Base-by-base conservation (phyloP, 2,329 filamentous ascomycete species). In the Tolypocladium guangdongense region DNA sequence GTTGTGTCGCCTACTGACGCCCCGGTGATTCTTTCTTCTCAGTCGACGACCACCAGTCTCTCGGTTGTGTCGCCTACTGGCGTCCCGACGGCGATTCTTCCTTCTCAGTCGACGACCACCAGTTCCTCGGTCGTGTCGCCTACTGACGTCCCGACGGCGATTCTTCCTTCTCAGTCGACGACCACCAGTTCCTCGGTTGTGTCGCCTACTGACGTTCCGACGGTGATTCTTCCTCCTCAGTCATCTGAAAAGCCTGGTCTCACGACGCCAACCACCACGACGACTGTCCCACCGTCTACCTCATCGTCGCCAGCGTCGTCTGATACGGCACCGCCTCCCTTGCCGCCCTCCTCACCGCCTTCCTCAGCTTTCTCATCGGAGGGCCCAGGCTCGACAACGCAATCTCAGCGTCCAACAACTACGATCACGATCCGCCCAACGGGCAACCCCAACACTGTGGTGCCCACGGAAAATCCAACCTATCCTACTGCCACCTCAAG, bases 381-480 rank as follows among this genome's bases (percentile, higher is more conserved):
- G 49, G 36, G 18, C 53, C 43, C 43, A 4, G 43, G 10, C 27
- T 33, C 43, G n/a, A 20, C 43, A 18, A 32, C 27, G 43, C 27
- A 20, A 20, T 7, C 27, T 47, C 43, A 32, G 18, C 43, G 18
- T 55, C 60, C 2, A 52, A 47, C 7, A 47, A 33, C 55, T 7
- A 43, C 56, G 24, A 46, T 54, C 30, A 52, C 56, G 20, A 50
- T 62, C 27, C 56, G 54, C 8, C 62, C 66, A 20, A 76, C 73
- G 4, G 70, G 72, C 7, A 57, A 62, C 1, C 64, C 71, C 1
- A 67, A 73, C 56, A 53, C 58, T 11, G 60, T 59, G 1, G 62
- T 80, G 8, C 77, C 78, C 0, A 78, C 77, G 0, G 64, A 67
- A 33, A 68, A 66, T 32, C 61, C 63, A 35, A 64, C 57, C n/a